Conservation (phyloP, 1,139 yeast species). For the Zhuliangozyma blackwelliae region DNA sequence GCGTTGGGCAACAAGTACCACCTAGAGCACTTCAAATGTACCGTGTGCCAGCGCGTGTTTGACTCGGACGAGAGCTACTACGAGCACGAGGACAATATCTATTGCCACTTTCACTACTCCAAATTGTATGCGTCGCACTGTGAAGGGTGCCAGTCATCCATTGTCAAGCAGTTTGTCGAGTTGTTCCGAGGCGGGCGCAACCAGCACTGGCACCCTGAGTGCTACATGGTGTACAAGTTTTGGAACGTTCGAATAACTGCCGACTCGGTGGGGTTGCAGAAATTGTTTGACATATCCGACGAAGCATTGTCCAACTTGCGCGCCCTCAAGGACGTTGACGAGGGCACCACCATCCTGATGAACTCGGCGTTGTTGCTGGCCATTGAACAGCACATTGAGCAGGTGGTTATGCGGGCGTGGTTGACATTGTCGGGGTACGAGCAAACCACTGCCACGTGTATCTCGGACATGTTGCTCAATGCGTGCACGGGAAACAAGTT, state of each 20-base stretch:
- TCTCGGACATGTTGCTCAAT: conserved; percentile 85
- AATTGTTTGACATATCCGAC: conserved; percentile 7
- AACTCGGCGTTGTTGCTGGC: conserved; percentile 50
- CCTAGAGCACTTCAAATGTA: conserved; percentile 91
- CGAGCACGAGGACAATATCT: conserved; percentile 78
- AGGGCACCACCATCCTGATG: conserved; percentile 16
- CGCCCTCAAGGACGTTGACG: conserved; percentile 2
- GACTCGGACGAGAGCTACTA: conserved; percentile 92
- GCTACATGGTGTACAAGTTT: conserved; percentile 94
- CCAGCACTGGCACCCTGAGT: conserved; percentile 99
- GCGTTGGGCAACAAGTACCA: conserved; percentile 92
- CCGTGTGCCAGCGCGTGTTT: conserved; percentile 80
- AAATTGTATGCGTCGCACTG: conserved; percentile 82
- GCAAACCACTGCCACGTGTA: conserved; percentile 87
- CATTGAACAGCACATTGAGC: conserved; percentile 64
- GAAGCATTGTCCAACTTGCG: conserved; percentile 20
- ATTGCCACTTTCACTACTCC: conserved; percentile 90
- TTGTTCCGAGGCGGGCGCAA: conserved; percentile 88
- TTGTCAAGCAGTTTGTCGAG: conserved; percentile 91
- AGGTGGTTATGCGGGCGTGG: conserved; percentile 80
- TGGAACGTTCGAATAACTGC: conserved; percentile 88
- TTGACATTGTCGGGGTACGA: conserved; percentile 82
- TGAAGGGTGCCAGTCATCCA: conserved; percentile 90
- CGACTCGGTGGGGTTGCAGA: conserved; percentile 53
- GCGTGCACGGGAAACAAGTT: conserved; percentile 75